Evolutionary conservation across 495 filamentous ascomycete genomes (phyloP).

Genomic region (Neurospora sublineolata): DNA sequence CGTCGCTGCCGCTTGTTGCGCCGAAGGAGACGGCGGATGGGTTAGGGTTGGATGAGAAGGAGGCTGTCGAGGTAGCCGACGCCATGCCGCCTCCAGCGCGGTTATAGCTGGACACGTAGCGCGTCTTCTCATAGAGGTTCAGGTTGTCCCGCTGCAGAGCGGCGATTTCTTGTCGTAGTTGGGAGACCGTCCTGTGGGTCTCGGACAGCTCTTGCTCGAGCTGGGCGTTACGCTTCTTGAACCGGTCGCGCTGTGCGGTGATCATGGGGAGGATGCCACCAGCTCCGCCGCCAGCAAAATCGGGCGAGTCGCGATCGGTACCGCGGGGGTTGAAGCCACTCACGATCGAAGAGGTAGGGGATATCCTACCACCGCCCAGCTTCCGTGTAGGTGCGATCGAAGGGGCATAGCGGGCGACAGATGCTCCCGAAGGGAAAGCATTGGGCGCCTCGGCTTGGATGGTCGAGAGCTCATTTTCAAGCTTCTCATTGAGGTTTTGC

Average conservation of each 20-base stretch:
- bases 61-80: slow-evolving; percentile 60
- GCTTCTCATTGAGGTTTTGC: slow-evolving; percentile 69
- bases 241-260: slow-evolving; percentile 91
- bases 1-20: slow-evolving; percentile 18
- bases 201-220: slow-evolving; percentile 86
- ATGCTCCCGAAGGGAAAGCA: slow-evolving; percentile 74
- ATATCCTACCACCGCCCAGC: slow-evolving; percentile 53
- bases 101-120: slow-evolving; percentile 88
- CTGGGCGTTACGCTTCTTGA: slow-evolving; percentile 90
- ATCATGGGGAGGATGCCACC: slow-evolving; percentile 96
- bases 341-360: slow-evolving; percentile 94
- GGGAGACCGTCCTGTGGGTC: slow-evolving; percentile 66
- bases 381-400: slow-evolving; percentile 52
- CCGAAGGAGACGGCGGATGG: slow-evolving; percentile 53
- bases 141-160: slow-evolving; percentile 94
- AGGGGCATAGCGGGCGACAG: slow-evolving; percentile 75
- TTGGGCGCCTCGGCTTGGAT: slow-evolving; percentile 78
- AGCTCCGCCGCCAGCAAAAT: slow-evolving; percentile 61
- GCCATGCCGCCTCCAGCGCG: slow-evolving; percentile 47
- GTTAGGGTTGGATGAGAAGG: slow-evolving; percentile 61
- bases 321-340: slow-evolving; percentile 71
- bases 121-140: slow-evolving; percentile 92
- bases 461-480: slow-evolving; percentile 83
- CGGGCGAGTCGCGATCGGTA: slow-evolving; percentile 45
- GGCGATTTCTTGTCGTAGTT: slow-evolving; percentile 80